Conservation (phyloP, 495 filamentous ascomycete species). For the Aspergillus homomorphus region DNA sequence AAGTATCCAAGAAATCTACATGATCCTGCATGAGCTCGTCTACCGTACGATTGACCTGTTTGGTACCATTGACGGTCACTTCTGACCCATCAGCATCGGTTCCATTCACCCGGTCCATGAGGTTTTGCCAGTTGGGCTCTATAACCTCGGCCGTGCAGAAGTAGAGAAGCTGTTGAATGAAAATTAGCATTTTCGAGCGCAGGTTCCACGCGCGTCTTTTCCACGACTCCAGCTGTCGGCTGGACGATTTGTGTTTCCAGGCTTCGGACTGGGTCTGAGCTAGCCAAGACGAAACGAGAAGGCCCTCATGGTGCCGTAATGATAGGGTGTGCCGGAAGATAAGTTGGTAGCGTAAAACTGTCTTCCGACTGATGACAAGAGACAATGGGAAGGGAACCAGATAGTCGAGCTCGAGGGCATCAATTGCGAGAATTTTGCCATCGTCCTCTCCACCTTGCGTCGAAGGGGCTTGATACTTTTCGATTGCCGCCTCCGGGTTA, state of each 20-base stretch:
- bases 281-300: slow-evolving; percentile 81
- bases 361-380: slow-evolving; percentile 93
- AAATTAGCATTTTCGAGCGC: slow-evolving; percentile 89
- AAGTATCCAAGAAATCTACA: slow-evolving; percentile 96
- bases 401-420: slow-evolving; percentile 90
- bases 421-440: slow-evolving; percentile 83
- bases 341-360: slow-evolving; percentile 90
- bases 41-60: slow-evolving; percentile 73
- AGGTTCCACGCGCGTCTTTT: slow-evolving; percentile 91
- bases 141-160: slow-evolving; percentile 97
- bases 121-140: slow-evolving; percentile 91
- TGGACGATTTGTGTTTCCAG: slow-evolving; percentile 78
- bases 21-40: slow-evolving; percentile 99
- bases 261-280: slow-evolving; percentile 79
- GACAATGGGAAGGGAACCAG: slow-evolving; percentile 94
- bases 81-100: slow-evolving; percentile 54
- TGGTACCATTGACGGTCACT: slow-evolving; percentile 43
- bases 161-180: slow-evolving; percentile 92
- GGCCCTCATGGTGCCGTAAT: slow-evolving; percentile 80
- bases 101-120: slow-evolving; percentile 79
- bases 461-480: slow-evolving; percentile 53
- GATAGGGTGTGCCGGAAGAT: slow-evolving; percentile 91
- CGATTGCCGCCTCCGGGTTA: slow-evolving; percentile 53
- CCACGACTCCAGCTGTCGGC: slow-evolving; percentile 78
- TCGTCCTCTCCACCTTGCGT: slow-evolving; percentile 62